These are phyloP conservation scores for Kockiozyma suomiensis DNA, from an alignment of 805 yeast genomes.

Conservation along the genomic window DNA sequence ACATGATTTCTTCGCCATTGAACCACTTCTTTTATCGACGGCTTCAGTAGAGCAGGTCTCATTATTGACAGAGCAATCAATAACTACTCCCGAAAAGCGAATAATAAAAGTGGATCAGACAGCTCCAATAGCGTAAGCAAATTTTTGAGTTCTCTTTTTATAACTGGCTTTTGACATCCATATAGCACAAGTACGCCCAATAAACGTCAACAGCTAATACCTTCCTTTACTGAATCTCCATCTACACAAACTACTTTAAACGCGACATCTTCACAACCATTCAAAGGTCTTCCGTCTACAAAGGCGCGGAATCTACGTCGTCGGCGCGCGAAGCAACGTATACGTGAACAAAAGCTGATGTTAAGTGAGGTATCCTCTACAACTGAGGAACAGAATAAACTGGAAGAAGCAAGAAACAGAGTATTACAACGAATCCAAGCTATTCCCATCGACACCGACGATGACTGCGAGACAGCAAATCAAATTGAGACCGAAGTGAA, in stretches of 20 bases:
- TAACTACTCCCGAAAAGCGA: background rate
- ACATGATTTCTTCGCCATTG: background rate
- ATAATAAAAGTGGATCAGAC: background rate
- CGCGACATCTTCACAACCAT: background rate
- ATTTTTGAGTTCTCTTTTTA: no score
- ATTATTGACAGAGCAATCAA: no score
- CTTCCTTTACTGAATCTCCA: background rate
- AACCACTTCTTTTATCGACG: background rate
- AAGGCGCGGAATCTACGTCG: conserved; percentile 15
- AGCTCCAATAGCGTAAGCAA: background rate
- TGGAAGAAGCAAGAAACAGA: background rate
- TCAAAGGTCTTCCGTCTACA: conserved; percentile 10
- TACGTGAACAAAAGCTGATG: background rate
- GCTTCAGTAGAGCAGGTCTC: no score
- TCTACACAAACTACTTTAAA: background rate
- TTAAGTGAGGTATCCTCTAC: background rate
- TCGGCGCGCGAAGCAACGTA: background rate
- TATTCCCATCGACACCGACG: background rate
- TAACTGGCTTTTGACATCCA: background rate
- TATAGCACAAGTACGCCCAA: conserved; percentile 6
- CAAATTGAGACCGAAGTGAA: background rate
- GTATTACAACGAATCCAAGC: background rate
- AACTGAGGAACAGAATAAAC: background rate
- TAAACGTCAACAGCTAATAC: background rate
- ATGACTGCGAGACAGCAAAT: background rate